phyloP scores from a whole-genome alignment of 225 moss, liverwort and hornwort genomes.

The Takakia lepidozioides region DNA sequence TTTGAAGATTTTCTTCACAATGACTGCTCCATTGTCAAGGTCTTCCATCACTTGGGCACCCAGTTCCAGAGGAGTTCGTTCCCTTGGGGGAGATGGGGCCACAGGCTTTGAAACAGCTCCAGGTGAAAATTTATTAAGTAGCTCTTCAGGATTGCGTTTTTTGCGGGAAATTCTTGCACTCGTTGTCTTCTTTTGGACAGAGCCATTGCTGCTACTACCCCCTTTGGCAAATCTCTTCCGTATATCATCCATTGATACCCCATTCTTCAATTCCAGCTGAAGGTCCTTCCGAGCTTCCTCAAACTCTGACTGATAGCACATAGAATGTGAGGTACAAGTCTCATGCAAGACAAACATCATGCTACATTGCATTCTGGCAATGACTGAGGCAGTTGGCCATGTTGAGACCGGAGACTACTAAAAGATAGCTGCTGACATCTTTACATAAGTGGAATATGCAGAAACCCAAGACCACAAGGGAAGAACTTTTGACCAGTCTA shows the following conservation, averaged over 20 bases:
- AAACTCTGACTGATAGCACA: conserved; percentile 11
- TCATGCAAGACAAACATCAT: too few species aligned
- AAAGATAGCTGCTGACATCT: too few species aligned
- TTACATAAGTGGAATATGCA: too few species aligned
- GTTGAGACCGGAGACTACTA: too few species aligned
- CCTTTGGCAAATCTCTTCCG: conserved; percentile 11
- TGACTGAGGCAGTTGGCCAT: too few species aligned
- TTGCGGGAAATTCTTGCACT: conserved; percentile 32
- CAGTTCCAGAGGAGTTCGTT: conserved; percentile 55
- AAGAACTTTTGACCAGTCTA: too few species aligned
- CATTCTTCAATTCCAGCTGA: conserved; percentile 11
- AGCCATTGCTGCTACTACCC: conserved; percentile 5
- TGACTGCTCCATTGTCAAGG: conserved; percentile 42
- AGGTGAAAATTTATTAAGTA: conserved; percentile 39
- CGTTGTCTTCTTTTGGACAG: conserved; percentile 3
- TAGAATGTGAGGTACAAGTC: too few species aligned
- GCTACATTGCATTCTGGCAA: too few species aligned
- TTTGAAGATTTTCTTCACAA: conserved; percentile 60
- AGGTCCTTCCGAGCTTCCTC: conserved; percentile 21
- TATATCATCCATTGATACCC: conserved; percentile 11
- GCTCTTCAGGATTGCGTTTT: conserved; percentile 48
- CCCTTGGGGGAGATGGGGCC: conserved; percentile 33
- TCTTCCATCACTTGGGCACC: conserved; percentile 45
- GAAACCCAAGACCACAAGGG: too few species aligned
- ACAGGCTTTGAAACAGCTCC: conserved; percentile 21